These are phyloP conservation scores for Syzygium malaccense DNA, from an alignment of 441 rosid genomes.

Conservation along the genomic window DNA sequence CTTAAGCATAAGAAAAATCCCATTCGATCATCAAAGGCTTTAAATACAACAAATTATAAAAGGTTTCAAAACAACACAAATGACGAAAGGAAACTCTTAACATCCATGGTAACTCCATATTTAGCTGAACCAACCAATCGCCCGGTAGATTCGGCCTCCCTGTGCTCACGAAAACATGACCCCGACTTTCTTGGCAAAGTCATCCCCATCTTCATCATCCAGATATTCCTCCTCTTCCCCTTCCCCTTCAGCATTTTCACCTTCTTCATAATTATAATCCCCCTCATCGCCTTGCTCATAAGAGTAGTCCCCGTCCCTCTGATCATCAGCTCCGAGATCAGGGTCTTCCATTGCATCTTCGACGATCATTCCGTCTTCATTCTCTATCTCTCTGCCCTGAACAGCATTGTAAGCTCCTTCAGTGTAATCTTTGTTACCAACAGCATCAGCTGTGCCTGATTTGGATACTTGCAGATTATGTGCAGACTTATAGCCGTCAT, in stretches of 20 bases:
- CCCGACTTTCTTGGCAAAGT: conserved; percentile 16
- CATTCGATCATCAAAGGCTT: neutral
- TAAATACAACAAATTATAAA: neutral
- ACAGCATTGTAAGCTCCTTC: conserved; percentile 15
- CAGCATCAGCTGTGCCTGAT: conserved; percentile 6
- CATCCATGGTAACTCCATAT: neutral
- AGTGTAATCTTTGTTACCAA: conserved; percentile 15
- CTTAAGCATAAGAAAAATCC: neutral
- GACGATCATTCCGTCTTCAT: conserved; percentile 27
- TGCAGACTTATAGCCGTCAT: conserved; percentile 5
- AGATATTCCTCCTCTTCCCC: conserved; percentile 25
- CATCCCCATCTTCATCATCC: conserved; percentile 42
- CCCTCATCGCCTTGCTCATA: conserved; percentile 64
- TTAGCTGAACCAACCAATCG: neutral
- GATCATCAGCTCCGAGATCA: conserved; percentile 48
- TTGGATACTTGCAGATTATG: conserved; percentile 12
- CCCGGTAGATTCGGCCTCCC: neutral
- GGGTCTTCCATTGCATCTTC: conserved; percentile 46
- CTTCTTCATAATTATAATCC: conserved; percentile 59
- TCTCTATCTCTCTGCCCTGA: conserved; percentile 25
- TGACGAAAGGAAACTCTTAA: neutral
- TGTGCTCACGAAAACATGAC: conserved; percentile 6
- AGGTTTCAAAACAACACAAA: neutral
- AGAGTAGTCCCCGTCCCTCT: conserved; percentile 44
- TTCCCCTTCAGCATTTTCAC: conserved; percentile 42